phyloP scores from a whole-genome alignment of 805 yeast species.

The Starmerella floricola region DNA sequence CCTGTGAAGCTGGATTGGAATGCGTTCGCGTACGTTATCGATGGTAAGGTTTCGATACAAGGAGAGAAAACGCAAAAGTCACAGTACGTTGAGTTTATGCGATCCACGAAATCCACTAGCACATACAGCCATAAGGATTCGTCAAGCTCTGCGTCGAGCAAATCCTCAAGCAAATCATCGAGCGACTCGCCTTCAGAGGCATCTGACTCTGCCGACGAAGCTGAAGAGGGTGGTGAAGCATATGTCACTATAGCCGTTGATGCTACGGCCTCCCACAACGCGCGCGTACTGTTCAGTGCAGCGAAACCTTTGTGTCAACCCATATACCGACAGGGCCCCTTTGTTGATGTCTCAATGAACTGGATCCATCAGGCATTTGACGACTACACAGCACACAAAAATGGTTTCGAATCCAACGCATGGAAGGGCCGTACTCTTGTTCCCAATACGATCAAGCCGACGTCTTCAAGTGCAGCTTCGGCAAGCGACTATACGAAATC shows the following conservation, averaged over 20 bases:
- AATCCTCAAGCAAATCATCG: too few species aligned
- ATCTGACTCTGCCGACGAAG: not conserved
- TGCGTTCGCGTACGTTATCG: constrained; percentile 25
- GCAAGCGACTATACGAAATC: too few species aligned
- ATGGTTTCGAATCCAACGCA: constrained; percentile 21
- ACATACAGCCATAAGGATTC: not conserved
- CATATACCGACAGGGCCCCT: constrained; percentile 24
- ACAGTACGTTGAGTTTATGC: constrained; percentile 20
- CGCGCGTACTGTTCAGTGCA: constrained; percentile 15
- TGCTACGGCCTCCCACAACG: not conserved
- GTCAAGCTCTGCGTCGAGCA: too few species aligned
- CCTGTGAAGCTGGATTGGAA: constrained; percentile 24
- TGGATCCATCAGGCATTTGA: constrained; percentile 23
- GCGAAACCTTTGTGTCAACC: constrained; percentile 23
- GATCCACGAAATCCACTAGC: not conserved
- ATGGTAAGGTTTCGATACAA: constrained; percentile 21
- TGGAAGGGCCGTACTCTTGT: constrained; percentile 2
- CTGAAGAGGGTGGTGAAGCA: not conserved
- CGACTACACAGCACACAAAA: constrained; percentile 18
- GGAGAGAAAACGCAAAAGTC: constrained; percentile 4
- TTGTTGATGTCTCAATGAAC: constrained; percentile 21
- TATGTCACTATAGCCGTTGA: constrained; percentile 6
- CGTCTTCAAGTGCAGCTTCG: too few species aligned
- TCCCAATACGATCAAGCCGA: too few species aligned
- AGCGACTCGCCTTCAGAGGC: not conserved